A percentile compares a stretch with the other conserved stretches of the same genome.
Conservation (phyloP, 1,139 yeast genomes). For the Kurtzmaniella quercitrusa region DNA sequence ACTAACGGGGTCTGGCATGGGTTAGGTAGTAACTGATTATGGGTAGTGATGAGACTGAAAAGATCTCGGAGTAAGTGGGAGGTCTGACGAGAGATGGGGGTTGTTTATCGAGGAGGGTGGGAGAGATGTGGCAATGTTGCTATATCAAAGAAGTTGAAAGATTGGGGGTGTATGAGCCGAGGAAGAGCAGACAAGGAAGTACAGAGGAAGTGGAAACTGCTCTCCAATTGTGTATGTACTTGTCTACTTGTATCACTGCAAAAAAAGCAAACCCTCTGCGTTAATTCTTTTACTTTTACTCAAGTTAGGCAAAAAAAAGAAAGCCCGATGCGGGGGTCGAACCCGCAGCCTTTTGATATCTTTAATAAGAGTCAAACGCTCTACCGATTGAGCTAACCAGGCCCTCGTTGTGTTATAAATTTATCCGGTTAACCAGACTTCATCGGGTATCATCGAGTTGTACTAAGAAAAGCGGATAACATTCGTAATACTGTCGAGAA, state of each 20-base stretch:
- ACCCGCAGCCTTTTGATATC: slow-evolving; percentile 47
- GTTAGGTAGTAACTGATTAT: not conserved
- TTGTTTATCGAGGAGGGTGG: not conserved
- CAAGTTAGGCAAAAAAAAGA: slow-evolving; percentile 3
- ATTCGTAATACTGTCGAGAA: no score
- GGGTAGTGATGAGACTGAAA: not conserved
- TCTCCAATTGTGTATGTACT: no score
- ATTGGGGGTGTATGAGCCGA: not conserved
- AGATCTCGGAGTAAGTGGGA: not conserved
- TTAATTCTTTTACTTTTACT: no score
- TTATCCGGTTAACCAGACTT: no score
- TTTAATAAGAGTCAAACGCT: slow-evolving; percentile 16
- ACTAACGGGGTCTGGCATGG: slow-evolving; percentile 1
- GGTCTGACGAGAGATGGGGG: not conserved
- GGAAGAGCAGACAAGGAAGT: no score
- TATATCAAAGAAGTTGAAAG: not conserved
- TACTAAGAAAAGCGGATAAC: no score
- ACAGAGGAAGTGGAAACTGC: no score
- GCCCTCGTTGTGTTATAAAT: slow-evolving; percentile 5
- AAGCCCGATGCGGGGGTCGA: slow-evolving; percentile 52
- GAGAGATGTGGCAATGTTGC: not conserved
- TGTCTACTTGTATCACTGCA: no score
- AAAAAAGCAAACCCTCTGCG: no score
- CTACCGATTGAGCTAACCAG: slow-evolving; percentile 19
- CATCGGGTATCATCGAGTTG: no score